Conservation (phyloP, 164 flowering plant species). For the Magnolia changhungtana region DNA sequence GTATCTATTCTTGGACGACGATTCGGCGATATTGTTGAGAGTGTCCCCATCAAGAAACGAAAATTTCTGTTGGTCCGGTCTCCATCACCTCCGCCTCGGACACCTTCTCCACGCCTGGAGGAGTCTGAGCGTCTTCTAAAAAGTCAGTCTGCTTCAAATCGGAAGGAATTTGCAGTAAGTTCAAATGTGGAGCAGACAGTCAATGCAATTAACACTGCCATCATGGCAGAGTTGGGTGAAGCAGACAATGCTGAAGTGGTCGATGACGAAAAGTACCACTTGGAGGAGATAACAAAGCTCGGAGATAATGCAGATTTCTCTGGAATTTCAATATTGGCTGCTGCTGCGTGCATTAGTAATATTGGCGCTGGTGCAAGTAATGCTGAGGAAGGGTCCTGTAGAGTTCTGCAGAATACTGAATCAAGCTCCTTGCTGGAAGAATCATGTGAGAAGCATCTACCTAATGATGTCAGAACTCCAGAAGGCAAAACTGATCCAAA, state of each 20-base stretch:
- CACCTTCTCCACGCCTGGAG: constrained; percentile 16
- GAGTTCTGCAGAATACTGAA: constrained; percentile 9
- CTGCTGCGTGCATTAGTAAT: constrained; percentile 53
- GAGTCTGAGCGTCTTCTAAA: constrained; percentile 19
- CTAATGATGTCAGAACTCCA: constrained; percentile 10
- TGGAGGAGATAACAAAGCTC: constrained; percentile 11
- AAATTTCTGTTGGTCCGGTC: constrained; percentile 35
- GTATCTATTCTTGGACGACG: constrained; percentile 46
- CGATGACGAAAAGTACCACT: constrained; percentile 10
- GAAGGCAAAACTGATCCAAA: constrained; percentile 13
- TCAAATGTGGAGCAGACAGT: not conserved
- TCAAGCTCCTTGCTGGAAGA: constrained; percentile 8
- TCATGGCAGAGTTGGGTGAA: constrained; percentile 8
- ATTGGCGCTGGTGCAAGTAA: constrained; percentile 20
- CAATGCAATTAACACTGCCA: not conserved
- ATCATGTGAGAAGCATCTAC: constrained; percentile 10
- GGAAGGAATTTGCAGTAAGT: constrained; percentile 11
- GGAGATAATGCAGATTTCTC: constrained; percentile 46
- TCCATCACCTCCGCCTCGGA: constrained; percentile 40
- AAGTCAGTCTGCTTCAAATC: constrained; percentile 12
- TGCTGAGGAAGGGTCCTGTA: constrained; percentile 21
- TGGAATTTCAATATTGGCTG: constrained; percentile 67
- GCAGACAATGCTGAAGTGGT: constrained; percentile 6
- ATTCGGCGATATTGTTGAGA: constrained; percentile 45
- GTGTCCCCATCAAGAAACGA: constrained; percentile 72